A percentile compares a stretch with the other conserved stretches of the same genome.
Conservation (phyloP, 2,329 filamentous ascomycete species). For the Aschersonia sp. region DNA sequence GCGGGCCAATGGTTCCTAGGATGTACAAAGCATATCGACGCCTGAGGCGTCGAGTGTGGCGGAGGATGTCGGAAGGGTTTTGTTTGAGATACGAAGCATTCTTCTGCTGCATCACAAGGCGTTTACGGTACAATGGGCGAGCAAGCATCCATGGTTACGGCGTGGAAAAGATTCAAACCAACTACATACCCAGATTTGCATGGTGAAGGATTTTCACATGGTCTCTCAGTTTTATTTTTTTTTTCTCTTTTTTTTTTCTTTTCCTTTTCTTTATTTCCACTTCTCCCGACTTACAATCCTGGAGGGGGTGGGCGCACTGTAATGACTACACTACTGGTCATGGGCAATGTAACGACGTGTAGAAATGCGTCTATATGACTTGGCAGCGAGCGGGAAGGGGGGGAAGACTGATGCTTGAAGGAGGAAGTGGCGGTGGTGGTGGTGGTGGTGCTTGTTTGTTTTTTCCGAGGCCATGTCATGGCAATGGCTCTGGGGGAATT, state of each 20-base stretch:
- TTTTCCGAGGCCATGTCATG: no score
- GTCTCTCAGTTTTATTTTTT: neutral
- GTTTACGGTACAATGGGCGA: neutral
- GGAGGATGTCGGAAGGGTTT: neutral
- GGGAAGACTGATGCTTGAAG: no score
- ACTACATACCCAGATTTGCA: neutral
- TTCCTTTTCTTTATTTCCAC: neutral
- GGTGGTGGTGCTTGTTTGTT: no score
- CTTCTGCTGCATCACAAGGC: neutral
- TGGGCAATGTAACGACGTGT: neutral
- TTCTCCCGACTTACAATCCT: neutral
- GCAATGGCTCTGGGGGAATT: no score
- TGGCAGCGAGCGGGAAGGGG: no score
- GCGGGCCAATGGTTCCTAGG: conserved; percentile 16
- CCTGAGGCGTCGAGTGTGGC: no score
- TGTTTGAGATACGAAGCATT: neutral
- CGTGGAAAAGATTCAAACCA: neutral
- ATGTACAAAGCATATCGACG: no score
- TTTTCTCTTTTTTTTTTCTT: neutral
- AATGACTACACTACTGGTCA: neutral
- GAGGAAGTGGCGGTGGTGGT: no score
- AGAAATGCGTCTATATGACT: no score
- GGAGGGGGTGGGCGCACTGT: neutral
- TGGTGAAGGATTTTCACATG: neutral
- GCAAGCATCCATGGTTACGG: neutral